phyloP scores from a whole-genome alignment of 805 yeast species.

The Metschnikowia chrysomelidarum region DNA sequence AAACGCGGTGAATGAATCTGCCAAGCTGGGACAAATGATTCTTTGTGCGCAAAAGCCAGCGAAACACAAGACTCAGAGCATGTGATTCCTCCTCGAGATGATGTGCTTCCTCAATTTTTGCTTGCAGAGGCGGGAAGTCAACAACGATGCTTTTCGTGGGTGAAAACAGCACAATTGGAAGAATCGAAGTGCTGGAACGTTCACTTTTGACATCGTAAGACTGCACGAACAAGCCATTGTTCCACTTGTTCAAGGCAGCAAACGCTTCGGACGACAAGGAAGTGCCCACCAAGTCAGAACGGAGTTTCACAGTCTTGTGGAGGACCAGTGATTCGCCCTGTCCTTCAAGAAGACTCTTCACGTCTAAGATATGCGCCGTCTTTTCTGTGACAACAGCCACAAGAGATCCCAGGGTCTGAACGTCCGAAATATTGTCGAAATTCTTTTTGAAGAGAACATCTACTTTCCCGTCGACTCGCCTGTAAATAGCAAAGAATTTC shows the following conservation, averaged over 20 bases:
- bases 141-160: conserved; percentile 22
- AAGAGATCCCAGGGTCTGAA: conserved; percentile 1
- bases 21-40: conserved; percentile 39
- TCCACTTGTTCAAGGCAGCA: neutral
- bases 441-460: conserved; percentile 3
- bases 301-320: conserved; percentile 1
- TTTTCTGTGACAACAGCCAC: conserved; percentile 10
- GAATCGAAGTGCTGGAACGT: neutral
- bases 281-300: neutral
- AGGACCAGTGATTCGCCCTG: neutral
- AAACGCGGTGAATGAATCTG: conserved; percentile 14
- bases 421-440: conserved; percentile 4
- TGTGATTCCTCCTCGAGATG: conserved; percentile 31
- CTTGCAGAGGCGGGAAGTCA: conserved; percentile 31
- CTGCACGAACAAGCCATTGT: neutral
- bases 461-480: neutral
- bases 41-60: conserved; percentile 29
- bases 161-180: neutral
- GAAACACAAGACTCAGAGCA: conserved; percentile 19
- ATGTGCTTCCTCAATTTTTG: conserved; percentile 28
- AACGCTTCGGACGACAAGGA: conserved; percentile 3
- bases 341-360: conserved; percentile 6
- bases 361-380: conserved; percentile 6
- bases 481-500: conserved; percentile 6
- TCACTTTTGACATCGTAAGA: conserved; percentile 1